These are phyloP conservation scores for Anthracocystis setariae DNA, from an alignment of 1,284 basidiomycete genomes.

Conservation along the genomic window DNA sequence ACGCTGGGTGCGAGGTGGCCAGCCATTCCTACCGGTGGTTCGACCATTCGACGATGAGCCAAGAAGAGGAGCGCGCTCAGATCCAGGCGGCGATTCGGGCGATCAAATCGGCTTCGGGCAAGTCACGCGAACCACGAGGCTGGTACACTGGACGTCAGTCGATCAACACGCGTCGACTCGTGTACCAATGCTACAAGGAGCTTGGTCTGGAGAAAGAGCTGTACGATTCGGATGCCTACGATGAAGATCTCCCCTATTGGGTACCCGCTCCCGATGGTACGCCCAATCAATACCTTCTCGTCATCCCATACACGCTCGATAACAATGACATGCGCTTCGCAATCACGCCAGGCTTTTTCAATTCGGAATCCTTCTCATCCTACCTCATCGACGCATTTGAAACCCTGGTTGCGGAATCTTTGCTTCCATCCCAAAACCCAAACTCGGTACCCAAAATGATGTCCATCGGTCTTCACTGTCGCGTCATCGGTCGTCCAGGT, in stretches of 20 bases:
- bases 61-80: conserved; percentile 65
- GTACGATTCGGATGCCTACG: conserved; percentile 65
- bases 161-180: conserved; percentile 61
- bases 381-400: conserved; percentile 69
- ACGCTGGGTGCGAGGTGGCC: conserved; percentile 66
- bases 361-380: conserved; percentile 66
- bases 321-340: conserved; percentile 69
- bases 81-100: conserved; percentile 65
- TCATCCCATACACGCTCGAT: conserved; percentile 68
- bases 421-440: conserved; percentile 32
- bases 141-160: conserved; percentile 69
- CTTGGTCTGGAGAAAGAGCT: conserved; percentile 52
- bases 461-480: conserved; percentile 69
- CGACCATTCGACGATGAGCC: conserved; percentile 63
- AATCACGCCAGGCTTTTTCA: conserved; percentile 67
- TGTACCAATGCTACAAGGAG: conserved; percentile 63
- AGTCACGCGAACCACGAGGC: conserved; percentile 60
- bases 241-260: conserved; percentile 70
- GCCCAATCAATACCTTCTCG: conserved; percentile 60
- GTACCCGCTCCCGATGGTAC: conserved; percentile 60
- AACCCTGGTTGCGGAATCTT: conserved; percentile 66
- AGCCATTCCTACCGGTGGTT: conserved; percentile 68
- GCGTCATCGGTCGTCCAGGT: conserved; percentile 69
- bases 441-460: conserved; percentile 69
- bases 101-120: conserved; percentile 61